Evolutionary conservation across 106 monocot genomes (phyloP), one percentile per base, ranked within the genome.

Genomic region (Posidonia australis): DNA sequence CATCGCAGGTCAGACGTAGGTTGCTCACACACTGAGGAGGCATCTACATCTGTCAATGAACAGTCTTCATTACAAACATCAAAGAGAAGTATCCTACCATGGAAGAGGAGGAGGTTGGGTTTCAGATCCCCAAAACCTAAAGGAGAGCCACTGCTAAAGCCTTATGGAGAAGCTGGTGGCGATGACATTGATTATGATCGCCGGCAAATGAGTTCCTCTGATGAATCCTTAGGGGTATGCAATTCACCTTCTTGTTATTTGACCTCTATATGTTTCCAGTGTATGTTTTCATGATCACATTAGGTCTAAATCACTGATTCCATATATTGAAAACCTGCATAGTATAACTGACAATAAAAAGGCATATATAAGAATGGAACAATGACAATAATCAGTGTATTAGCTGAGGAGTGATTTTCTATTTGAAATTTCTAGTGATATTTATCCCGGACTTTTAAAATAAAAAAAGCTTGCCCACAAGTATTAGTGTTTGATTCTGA

Each of bases 171-270:
- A 66, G 88, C 86, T 44, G 81, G 78, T 1, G 89, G 89, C 9
- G 89, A 93, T 72, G 89, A 89, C 69, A 93, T 89, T 63, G 89
- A 89, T 41, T 70, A 72, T 77, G 89, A 89, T 49, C 80, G 92
- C 1, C 80, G 86, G 49, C 77, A 80, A 52, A 58, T 88, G 68
- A 87, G 77, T 68, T 80, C 84, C 16, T 82, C 87, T 52, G 92
- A 88, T 76, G 87, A 85, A 68, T 88, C 87, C 48, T 42, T 73
- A 44, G 47, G 29, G 70, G 88, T 82, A 77, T 5, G 60, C 25
- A 54, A 29, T 67, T 2, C 25, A 57, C 26, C 11, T 5, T 57
- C 14, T 57, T 28, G 25, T 27, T 26, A 10, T 28, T 57, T 0
- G 24, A 13, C 26, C 16, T 36, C 0, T 14, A n/a, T 9, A 13